A percentile compares a stretch with the other conserved stretches of the same genome.
Evolutionary conservation across 2,329 filamentous ascomycete genomes (phyloP).

Genomic region (Monosporascus sp.): DNA sequence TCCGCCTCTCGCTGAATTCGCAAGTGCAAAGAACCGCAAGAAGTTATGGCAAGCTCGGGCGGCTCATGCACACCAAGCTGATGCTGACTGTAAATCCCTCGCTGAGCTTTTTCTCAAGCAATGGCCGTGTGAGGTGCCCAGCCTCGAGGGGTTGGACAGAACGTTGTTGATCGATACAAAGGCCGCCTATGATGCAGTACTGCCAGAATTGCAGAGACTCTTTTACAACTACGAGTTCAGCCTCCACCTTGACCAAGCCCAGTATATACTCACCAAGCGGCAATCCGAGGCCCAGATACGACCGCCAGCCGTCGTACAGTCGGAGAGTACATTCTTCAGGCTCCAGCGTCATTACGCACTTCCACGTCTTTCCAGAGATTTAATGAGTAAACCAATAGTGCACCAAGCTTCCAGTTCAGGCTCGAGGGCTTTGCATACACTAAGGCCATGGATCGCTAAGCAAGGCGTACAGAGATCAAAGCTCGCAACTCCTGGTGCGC

Average conservation of each 20-base stretch:
- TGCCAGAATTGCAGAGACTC: conserved; percentile 42
- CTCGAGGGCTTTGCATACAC: too few species aligned
- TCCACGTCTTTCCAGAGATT: conserved; percentile 9
- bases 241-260: conserved; percentile 36
- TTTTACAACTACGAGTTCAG: conserved; percentile 44
- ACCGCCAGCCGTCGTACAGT: conserved; percentile 8
- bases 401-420: not conserved
- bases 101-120: conserved; percentile 36
- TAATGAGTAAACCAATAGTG: conserved; percentile 11
- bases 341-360: conserved; percentile 12
- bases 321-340: conserved; percentile 11
- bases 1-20: conserved; percentile 13
- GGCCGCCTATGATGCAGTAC: conserved; percentile 33
- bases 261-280: conserved; percentile 32
- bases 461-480: too few species aligned
- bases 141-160: conserved; percentile 19
- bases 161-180: conserved; percentile 31
- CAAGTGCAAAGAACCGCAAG: conserved; percentile 24
- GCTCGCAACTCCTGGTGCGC: not conserved
- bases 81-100: conserved; percentile 31
- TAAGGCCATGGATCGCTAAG: too few species aligned
- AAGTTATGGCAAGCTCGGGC: conserved; percentile 26
- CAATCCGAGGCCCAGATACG: conserved; percentile 16
- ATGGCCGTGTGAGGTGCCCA: conserved; percentile 38
- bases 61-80: conserved; percentile 24